Percentiles rank a stretch among this genome's conserved stretches.
phyloP scores from a whole-genome alignment of 306 rosid genomes.

The Prunus kanzakura region DNA sequence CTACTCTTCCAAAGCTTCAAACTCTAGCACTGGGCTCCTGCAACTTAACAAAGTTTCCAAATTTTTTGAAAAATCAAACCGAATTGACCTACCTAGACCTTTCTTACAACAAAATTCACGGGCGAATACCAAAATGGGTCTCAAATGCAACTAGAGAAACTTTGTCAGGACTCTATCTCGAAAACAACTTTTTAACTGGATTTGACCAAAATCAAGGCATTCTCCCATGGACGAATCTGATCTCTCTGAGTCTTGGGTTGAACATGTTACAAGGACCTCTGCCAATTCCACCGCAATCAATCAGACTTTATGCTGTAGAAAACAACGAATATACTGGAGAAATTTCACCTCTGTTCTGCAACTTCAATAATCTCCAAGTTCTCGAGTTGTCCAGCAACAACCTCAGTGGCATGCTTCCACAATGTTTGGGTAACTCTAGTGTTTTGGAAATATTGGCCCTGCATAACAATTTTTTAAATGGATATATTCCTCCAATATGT shows the following conservation, averaged over 20 bases:
- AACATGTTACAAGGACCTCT: conserved; percentile 22
- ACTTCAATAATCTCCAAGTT: background rate
- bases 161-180: background rate
- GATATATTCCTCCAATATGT: no score
- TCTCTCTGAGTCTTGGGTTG: background rate
- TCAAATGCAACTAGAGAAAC: conserved; percentile 11
- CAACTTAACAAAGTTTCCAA: conserved; percentile 16
- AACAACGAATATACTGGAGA: background rate
- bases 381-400: no score
- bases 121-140: conserved; percentile 32
- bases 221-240: background rate
- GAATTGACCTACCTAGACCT: background rate
- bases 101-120: conserved; percentile 17
- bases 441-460: no score
- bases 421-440: no score
- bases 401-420: no score
- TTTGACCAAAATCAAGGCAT: conserved; percentile 3
- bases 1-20: background rate
- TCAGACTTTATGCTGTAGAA: accelerated
- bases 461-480: no score
- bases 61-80: conserved; percentile 18
- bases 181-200: conserved; percentile 4
- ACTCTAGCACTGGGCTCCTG: background rate
- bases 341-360: background rate
- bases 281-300: conserved; percentile 7